These are phyloP conservation scores for Aspergillus nidulans DNA, from an alignment of 495 filamentous ascomycete genomes.

Conservation along the genomic window DNA sequence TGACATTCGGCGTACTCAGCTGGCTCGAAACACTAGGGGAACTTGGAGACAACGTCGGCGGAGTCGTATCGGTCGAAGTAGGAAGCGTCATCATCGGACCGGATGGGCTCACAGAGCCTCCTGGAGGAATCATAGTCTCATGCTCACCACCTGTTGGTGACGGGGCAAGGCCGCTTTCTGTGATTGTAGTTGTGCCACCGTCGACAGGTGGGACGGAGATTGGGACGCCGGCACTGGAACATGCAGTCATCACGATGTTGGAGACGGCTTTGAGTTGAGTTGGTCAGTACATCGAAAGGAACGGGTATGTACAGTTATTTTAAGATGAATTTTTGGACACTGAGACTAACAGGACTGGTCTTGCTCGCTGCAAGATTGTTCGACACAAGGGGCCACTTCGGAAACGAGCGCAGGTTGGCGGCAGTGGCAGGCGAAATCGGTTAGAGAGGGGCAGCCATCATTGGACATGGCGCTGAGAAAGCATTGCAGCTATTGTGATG, in stretches of 20 bases:
- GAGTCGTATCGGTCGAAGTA: slow-evolving; percentile 4
- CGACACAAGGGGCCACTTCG: slow-evolving; percentile 41
- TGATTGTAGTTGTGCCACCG: slow-evolving; percentile 9
- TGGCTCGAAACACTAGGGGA: not conserved
- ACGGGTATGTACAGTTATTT: not conserved
- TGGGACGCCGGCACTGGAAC: slow-evolving; percentile 34
- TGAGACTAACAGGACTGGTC: slow-evolving; percentile 35
- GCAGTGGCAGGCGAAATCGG: slow-evolving; percentile 51
- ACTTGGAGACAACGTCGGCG: not conserved
- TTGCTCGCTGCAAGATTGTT: slow-evolving; percentile 31
- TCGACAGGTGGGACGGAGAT: slow-evolving; percentile 34
- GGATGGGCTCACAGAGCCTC: slow-evolving; percentile 7
- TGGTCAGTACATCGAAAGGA: not conserved
- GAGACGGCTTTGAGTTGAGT: slow-evolving; percentile 28
- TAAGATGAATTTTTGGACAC: no score
- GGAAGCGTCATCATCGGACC: slow-evolving; percentile 10
- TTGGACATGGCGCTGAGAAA: slow-evolving; percentile 34
- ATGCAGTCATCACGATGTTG: slow-evolving; percentile 31
- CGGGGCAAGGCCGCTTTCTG: slow-evolving; percentile 2
- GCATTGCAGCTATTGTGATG: slow-evolving; percentile 33
- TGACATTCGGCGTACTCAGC: not conserved
- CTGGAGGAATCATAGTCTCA: not conserved
- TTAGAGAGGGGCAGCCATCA: slow-evolving; percentile 42
- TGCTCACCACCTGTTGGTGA: not conserved
- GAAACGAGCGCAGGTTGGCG: slow-evolving; percentile 38